Base-by-base conservation (phyloP, 2,329 filamentous ascomycete genomes). In the Xenoacremonium recifei region DNA sequence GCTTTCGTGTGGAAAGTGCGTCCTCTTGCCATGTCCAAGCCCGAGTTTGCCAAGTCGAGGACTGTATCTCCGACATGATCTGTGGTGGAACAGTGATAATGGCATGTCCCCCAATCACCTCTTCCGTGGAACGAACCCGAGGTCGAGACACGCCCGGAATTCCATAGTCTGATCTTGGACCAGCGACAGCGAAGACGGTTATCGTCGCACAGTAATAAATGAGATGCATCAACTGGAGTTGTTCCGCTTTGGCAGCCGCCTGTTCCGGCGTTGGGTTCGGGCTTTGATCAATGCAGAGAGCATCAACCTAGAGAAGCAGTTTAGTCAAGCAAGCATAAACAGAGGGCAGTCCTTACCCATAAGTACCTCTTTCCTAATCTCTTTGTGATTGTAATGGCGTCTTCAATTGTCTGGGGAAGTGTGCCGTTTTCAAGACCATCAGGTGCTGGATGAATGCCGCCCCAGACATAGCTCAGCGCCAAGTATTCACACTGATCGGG, bases 381-480 rank as follows among this genome's bases (percentile, higher is more conserved):
- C 16, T 34, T 32, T 5, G 40, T 43, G 16, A 43, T 21, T 9
- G 18, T 16, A 15, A 43, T 43, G 4, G 40, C 35, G 20, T 43
- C 40, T 29, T 43, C 35, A 6, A 43, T 43, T 3, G 40, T 38
- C 18, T 47, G 23, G 12, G 40, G 40, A 12, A 40, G 40, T 2
- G 31, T 27, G 18, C 23, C 32, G 6, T 20, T 20, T 21, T 40
- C 2, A n/a, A 40, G 17, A 4, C 30, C 38, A 3, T 18, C 30
- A 2, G 38, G 30, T 6, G 21, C 11, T 15, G 38, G 38, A n/a
- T 33, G 6, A 11, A 40, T 21, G n/a, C 27, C 32, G 3, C 45
- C 45, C 45, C 45, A 47, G 9, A 47, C 45, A 13, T 47, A 44
- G 30, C 40, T 44, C 2, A 47, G 45, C 10, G 45, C 45, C 21